phyloP scores from a whole-genome alignment of 2,329 filamentous ascomycete genomes.

The Clarireedia paspali region DNA sequence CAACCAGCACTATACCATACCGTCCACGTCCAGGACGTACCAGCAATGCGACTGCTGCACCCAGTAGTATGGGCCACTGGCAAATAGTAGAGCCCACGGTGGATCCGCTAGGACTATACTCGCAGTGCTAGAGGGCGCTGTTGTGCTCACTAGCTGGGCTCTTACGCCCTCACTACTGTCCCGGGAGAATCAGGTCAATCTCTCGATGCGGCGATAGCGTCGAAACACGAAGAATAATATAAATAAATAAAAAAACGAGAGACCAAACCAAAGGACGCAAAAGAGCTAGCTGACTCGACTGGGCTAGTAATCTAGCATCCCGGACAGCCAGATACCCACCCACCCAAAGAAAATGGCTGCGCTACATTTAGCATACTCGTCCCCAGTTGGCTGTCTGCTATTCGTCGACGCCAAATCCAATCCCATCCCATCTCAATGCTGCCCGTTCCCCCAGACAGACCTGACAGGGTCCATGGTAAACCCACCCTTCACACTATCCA shows the following conservation, averaged over 20 bases:
- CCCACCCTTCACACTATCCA: not conserved
- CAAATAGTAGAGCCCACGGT: too few species aligned
- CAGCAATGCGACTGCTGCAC: not conserved
- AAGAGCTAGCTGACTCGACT: too few species aligned
- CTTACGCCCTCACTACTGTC: too few species aligned
- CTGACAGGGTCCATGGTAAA: not conserved
- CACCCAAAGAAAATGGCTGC: not conserved
- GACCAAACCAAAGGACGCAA: too few species aligned
- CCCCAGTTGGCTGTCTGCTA: not conserved
- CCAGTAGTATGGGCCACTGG: not conserved
- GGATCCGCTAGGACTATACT: too few species aligned
- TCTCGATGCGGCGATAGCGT: too few species aligned
- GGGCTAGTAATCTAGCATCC: not conserved
- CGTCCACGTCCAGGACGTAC: not conserved
- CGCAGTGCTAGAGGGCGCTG: too few species aligned
- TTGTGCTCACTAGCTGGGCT: too few species aligned
- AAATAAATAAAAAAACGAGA: too few species aligned
- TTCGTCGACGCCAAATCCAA: constrained; percentile 6
- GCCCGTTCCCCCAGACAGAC: constrained; percentile 20
- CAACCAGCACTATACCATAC: not conserved
- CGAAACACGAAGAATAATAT: too few species aligned
- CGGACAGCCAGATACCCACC: not conserved
- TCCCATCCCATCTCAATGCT: constrained; percentile 22
- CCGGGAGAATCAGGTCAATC: too few species aligned
- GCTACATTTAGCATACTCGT: constrained; percentile 17